Evolutionary conservation across 345 rosid genomes (phyloP).

Genomic region (Firmiana major): DNA sequence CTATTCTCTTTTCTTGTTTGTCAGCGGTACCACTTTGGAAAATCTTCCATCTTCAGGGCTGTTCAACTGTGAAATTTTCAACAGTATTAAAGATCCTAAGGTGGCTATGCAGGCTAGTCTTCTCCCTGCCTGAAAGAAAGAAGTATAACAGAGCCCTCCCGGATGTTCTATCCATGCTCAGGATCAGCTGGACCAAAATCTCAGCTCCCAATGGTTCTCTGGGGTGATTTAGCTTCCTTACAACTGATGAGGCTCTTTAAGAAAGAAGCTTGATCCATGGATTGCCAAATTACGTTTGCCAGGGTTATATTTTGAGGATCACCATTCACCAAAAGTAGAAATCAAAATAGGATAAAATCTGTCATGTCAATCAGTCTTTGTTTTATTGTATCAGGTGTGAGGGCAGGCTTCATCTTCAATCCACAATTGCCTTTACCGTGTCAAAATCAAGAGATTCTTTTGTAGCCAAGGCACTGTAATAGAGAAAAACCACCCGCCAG

Average conservation of each 20-base stretch:
- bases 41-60: not conserved
- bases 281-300: not conserved
- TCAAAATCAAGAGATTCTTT: slow-evolving; percentile 9
- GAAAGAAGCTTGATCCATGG: not conserved
- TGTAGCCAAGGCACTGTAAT: slow-evolving; percentile 14
- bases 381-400: not conserved
- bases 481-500: not conserved
- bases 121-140: not conserved
- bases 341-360: not conserved
- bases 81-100: not conserved
- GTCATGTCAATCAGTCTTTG: not conserved
- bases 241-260: not conserved
- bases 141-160: not conserved
- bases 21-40: not conserved
- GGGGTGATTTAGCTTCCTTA: not conserved
- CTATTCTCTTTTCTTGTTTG: not conserved
- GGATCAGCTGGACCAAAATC: not conserved
- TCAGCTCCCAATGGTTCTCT: not conserved
- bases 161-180: not conserved
- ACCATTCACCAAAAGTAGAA: not conserved
- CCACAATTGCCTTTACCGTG: not conserved
- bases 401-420: not conserved
- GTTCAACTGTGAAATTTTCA: not conserved
- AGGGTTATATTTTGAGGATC: not conserved
- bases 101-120: not conserved